These are phyloP conservation scores for Gentiana dahurica DNA, from an alignment of 257 asterid genomes.

Conservation along the genomic window DNA sequence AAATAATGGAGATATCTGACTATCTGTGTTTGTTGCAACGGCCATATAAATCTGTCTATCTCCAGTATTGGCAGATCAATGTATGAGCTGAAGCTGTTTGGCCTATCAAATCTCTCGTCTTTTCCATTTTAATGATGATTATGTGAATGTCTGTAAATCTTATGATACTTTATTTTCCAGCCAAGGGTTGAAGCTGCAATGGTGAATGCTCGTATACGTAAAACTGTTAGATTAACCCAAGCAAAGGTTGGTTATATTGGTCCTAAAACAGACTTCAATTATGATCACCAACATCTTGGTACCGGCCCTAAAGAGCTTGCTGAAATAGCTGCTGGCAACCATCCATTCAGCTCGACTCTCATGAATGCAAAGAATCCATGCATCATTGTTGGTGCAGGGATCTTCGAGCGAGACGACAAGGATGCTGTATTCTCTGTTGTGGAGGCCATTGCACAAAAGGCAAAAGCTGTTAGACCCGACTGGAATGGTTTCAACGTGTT, in stretches of 20 bases:
- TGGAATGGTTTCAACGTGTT: conserved; percentile 83
- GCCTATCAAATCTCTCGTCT: too few species aligned
- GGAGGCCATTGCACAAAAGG: conserved; percentile 55
- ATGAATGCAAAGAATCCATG: conserved; percentile 76
- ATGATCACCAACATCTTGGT: conserved; percentile 84
- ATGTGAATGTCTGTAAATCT: conserved; percentile 5
- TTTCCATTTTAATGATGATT: neutral
- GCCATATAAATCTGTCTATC: too few species aligned
- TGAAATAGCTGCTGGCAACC: conserved; percentile 71
- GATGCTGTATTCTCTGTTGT: conserved; percentile 66
- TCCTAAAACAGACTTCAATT: conserved; percentile 79
- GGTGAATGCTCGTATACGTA: conserved; percentile 90
- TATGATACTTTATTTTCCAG: conserved; percentile 32
- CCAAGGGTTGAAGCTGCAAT: conserved; percentile 98
- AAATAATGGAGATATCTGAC: too few species aligned
- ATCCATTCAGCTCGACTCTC: conserved; percentile 59
- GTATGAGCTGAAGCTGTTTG: too few species aligned
- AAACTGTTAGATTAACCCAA: conserved; percentile 74
- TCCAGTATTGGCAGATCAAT: too few species aligned
- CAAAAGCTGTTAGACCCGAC: conserved; percentile 64
- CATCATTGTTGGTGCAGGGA: conserved; percentile 75
- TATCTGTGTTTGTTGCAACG: too few species aligned
- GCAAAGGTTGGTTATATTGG: conserved; percentile 92
- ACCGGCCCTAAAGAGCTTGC: conserved; percentile 62
- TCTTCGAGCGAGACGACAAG: conserved; percentile 67